Percentiles rank a stretch among this genome's conserved stretches.
These are phyloP conservation scores for Wickerhamiella lipophila DNA, from an alignment of 805 yeast genomes.

Conservation along the genomic window DNA sequence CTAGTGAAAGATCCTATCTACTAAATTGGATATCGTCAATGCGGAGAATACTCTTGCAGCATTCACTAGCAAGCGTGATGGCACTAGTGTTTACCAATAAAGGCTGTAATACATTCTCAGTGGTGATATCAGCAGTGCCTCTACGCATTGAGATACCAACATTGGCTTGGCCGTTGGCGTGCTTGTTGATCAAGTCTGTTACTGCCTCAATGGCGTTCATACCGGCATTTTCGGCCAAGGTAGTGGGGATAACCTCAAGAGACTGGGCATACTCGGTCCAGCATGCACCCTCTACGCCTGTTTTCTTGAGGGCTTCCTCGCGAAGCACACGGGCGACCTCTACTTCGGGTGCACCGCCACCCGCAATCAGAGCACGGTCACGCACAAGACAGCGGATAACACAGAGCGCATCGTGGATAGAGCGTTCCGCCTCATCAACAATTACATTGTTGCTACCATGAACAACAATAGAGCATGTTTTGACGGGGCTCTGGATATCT, in stretches of 20 bases:
- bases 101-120: constrained; percentile 94
- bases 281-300: constrained; percentile 82
- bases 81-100: constrained; percentile 91
- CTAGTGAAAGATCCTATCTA: constrained; percentile 44
- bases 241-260: constrained; percentile 82
- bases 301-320: constrained; percentile 56
- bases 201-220: constrained; percentile 81
- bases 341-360: constrained; percentile 97
- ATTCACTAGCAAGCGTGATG: constrained; percentile 85
- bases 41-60: constrained; percentile 88
- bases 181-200: constrained; percentile 82
- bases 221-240: constrained; percentile 92
- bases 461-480: constrained; percentile 53
- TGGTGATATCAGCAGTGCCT: constrained; percentile 82
- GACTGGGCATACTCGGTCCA: constrained; percentile 89
- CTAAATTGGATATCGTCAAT: constrained; percentile 95
- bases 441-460: constrained; percentile 90
- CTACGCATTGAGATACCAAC: constrained; percentile 96
- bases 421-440: constrained; percentile 92
- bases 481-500: constrained; percentile 37
- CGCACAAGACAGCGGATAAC: constrained; percentile 80
- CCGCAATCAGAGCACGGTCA: constrained; percentile 83
- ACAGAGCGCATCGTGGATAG: constrained; percentile 94
- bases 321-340: constrained; percentile 67
- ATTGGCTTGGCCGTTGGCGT: constrained; percentile 76